Evolutionary conservation across 1,139 yeast genomes (phyloP).

Genomic region (Suhomyces bolitotheri): DNA sequence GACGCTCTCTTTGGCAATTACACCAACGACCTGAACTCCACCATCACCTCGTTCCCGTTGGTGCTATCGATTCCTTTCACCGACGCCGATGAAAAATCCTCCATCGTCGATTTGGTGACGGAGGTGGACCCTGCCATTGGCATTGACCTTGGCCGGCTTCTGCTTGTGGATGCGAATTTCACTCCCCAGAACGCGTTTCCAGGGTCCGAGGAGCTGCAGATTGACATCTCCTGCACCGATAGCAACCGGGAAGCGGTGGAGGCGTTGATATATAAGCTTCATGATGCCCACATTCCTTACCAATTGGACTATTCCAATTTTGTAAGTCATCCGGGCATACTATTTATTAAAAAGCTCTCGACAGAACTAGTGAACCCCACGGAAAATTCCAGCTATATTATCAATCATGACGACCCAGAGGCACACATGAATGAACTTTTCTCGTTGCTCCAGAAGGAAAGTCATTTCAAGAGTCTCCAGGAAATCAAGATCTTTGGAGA

Average conservation of each 20-base stretch:
- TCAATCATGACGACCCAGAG: constrained; percentile 11
- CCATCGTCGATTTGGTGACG: constrained; percentile 1
- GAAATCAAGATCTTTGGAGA: constrained; percentile 30
- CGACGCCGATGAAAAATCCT: background rate
- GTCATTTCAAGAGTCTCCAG: constrained; percentile 28
- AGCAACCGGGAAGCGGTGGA: constrained; percentile 12
- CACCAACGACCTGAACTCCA: background rate
- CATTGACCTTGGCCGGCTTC: constrained; percentile 1
- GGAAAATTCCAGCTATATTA: constrained; percentile 5
- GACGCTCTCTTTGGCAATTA: constrained; percentile 10
- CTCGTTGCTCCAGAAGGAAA: constrained; percentile 26
- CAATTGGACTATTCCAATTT: constrained; percentile 37
- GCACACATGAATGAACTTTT: constrained; percentile 20
- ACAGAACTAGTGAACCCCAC: constrained; percentile 18
- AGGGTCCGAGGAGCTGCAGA: constrained; percentile 2
- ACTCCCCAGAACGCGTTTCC: background rate
- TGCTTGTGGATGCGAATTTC: constrained; percentile 3
- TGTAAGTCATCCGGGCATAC: constrained; percentile 64
- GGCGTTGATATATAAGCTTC: constrained; percentile 11
- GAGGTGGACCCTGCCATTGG: constrained; percentile 6
- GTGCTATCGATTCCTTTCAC: constrained; percentile 6
- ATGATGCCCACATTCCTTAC: constrained; percentile 8
- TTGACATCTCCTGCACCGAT: constrained; percentile 13
- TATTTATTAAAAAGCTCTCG: constrained; percentile 54
- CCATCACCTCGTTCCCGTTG: constrained; percentile 9